Percentiles rank a stretch among this genome's conserved stretches.
Conservation (phyloP, 805 yeast species). For the Wickerhamiella occidentalis region DNA sequence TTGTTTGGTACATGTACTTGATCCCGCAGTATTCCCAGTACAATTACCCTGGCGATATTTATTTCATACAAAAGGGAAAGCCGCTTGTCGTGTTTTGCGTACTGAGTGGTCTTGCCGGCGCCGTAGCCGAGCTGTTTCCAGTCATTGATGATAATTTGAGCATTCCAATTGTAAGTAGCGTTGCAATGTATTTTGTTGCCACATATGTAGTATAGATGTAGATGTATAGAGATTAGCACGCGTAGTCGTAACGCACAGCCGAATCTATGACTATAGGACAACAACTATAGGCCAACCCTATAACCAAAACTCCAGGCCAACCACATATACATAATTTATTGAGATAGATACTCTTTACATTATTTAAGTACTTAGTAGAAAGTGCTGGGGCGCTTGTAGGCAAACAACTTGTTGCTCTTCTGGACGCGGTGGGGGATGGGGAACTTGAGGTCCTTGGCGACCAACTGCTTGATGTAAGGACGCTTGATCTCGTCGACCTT, state of each 20-base stretch:
- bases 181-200: conserved; percentile 3
- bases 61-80: conserved; percentile 56
- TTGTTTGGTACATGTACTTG: conserved; percentile 57
- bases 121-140: conserved; percentile 76
- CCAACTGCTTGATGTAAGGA: conserved; percentile 96
- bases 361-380: conserved; percentile 56
- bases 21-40: conserved; percentile 49
- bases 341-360: conserved; percentile 1
- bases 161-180: conserved; percentile 69
- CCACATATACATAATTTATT: background rate
- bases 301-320: background rate
- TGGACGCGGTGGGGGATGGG: conserved; percentile 99
- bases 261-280: too few species aligned
- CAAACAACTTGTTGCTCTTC: conserved; percentile 77
- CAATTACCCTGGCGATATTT: conserved; percentile 44
- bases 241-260: too few species aligned
- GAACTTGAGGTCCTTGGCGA: conserved; percentile 92
- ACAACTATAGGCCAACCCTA: too few species aligned
- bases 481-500: conserved; percentile 98
- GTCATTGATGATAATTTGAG: conserved; percentile 88
- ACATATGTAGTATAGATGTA: background rate
- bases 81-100: conserved; percentile 45
- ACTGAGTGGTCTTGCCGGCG: conserved; percentile 67
- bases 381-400: conserved; percentile 92
- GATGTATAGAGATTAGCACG: background rate